Evolutionary conservation across 805 yeast species (phyloP), one percentile per base, ranked within the genome.

Genomic region (Candida pseudofarinosa): DNA sequence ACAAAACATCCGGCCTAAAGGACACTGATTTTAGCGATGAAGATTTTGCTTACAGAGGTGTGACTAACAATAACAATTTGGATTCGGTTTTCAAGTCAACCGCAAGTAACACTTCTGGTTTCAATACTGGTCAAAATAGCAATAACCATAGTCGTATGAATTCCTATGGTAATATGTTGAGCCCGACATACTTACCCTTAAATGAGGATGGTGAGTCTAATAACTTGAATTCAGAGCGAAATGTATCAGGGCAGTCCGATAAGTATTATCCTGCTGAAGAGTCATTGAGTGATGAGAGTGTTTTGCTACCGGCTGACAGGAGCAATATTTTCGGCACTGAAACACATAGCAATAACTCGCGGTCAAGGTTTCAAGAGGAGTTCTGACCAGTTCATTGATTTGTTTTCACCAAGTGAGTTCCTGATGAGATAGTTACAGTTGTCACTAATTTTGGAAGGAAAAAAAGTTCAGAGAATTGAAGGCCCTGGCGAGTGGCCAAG

Each of bases 11-110:
- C 34, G 19, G 18, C 14, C 19, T 10, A 18, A 40, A 45, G 3
- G 35, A 39, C 23, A 48, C 46, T 19, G 45, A 38, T 5, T 44
- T 45, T 15, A 49, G 52, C 13, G 49, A 44, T 33, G 48, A 47
- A 16, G 76, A 66, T 43, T 70, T 65, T 42, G 66, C 55, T 40
- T 70, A 70, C 51, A 62, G 76, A 38, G 76, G 76, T 4, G 73
- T 70, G 17, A 59, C 72, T 38, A 69, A 67, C 49, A 62, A 56
- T 44, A 70, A 69, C 47, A 70, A 70, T 48, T 58, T 70, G 28
- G 74, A 69, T 40, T 60, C 73, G 1, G 61, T 70, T 10, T 70
- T 70, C 58, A 51, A 49, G 33, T 41, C 56, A 4, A 48, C 55
- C 6, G 56, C 42, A 15, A 45, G 45, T 19, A 45, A 38, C 19